phyloP scores from a whole-genome alignment of 202 grass and related monocot genomes.

The Hordeum pubiflorum region DNA sequence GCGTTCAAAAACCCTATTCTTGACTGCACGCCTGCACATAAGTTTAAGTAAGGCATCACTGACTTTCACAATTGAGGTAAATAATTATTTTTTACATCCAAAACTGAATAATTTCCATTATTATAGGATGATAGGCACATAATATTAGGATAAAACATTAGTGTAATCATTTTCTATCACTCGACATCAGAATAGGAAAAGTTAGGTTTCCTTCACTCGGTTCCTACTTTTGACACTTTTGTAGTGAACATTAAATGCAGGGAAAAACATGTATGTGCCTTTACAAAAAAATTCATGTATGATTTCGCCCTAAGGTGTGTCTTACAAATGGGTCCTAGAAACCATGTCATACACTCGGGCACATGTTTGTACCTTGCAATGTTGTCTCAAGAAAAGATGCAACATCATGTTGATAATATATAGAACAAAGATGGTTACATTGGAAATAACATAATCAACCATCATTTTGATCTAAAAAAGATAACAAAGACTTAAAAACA shows the following conservation, averaged over 20 bases:
- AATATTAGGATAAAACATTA: no score
- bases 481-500: no score
- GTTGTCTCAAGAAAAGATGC: no score
- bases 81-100: no score
- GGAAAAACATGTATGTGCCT: background rate
- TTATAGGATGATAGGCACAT: no score
- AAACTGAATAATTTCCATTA: no score
- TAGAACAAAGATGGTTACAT: no score
- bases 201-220: background rate
- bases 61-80: no score
- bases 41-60: no score
- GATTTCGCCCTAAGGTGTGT: background rate
- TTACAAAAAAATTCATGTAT: background rate
- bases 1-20: no score
- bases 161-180: background rate
- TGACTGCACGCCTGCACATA: no score
- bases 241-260: background rate
- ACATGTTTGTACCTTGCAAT: background rate
- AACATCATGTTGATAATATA: constrained; percentile 2
- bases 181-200: background rate
- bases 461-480: background rate
- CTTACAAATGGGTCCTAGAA: background rate
- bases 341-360: background rate
- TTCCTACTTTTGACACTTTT: background rate
- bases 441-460: background rate